phyloP scores from a whole-genome alignment of 2,329 filamentous ascomycete species.

The Thyridium curvatum region DNA sequence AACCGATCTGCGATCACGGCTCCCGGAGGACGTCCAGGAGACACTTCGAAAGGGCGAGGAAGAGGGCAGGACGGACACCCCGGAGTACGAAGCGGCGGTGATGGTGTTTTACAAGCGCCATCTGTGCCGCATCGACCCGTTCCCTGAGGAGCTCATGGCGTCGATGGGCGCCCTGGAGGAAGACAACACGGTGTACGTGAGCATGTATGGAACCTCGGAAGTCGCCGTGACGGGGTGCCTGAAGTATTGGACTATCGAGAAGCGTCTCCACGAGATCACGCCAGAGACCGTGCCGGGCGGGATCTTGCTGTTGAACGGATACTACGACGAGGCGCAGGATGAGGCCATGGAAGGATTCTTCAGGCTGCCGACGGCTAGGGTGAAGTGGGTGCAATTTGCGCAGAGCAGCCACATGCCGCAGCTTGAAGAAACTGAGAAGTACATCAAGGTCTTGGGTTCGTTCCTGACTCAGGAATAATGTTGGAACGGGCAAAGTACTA shows the following conservation, averaged over 20 bases:
- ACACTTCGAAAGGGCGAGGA: constrained; percentile 12
- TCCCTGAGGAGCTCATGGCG: constrained; percentile 5
- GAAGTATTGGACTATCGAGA: constrained; percentile 4
- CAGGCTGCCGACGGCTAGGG: constrained; percentile 1
- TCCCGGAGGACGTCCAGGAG: constrained; percentile 15
- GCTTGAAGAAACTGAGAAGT: constrained; percentile 8
- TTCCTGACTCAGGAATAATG: not conserved
- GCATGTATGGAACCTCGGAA: constrained; percentile 4
- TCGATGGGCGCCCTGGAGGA: constrained; percentile 6
- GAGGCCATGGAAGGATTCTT: constrained; percentile 5
- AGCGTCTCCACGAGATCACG: constrained; percentile 2
- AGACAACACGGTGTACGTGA: constrained; percentile 8
- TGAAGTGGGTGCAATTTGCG: constrained; percentile 10
- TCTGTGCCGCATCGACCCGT: constrained; percentile 14
- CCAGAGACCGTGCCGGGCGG: constrained; percentile 5
- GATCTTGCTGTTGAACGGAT: constrained; percentile 7
- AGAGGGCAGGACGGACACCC: constrained; percentile 11
- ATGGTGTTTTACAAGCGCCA: constrained; percentile 19
- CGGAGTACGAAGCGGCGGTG: constrained; percentile 18
- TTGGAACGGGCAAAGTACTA: too few species aligned
- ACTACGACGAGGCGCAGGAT: constrained; percentile 8
- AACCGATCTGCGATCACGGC: constrained; percentile 9
- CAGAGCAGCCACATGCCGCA: constrained; percentile 7
- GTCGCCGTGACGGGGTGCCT: constrained; percentile 2
- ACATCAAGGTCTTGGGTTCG: constrained; percentile 3